Evolutionary conservation across 352 stramenopile genomes (phyloP), one percentile per base, ranked within the genome.

Genomic region (Peronosclerospora sorghi): DNA sequence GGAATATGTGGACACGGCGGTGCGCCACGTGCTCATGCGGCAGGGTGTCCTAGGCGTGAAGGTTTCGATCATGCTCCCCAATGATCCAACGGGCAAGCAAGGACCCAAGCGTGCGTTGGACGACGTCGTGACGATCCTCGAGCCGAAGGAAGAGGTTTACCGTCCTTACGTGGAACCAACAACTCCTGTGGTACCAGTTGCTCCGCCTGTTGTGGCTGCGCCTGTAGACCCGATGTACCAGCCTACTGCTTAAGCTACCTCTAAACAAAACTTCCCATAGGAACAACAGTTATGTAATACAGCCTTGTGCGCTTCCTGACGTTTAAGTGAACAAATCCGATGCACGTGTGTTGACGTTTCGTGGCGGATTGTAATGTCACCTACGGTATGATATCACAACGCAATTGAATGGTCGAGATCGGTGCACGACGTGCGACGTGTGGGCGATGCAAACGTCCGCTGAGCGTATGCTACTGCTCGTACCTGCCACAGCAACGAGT

Each of bases 11-110:
- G 95, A 98, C 80, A 87, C 77, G 54, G 96, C 96, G 41, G 94
- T 98, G 46, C 88, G 96, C 65, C 96, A 99, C 87, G 96, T 99
- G 32, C 71, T 98, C 32, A 98, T 99, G 96, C 86, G 95, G 67
- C 96, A 99, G 80, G 96, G 96, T 67, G 95, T 99, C 54, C 89
- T 99, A 58, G 96, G 96, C 68, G 96, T 99, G 59, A 98, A 97
- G 74, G 96, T 99, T 38, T 90, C 75, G 44, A 99, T 99, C 76
- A 98, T 99, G 93, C 75, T 98, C 36, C 96, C 95, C 39, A 93
- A 98, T 58, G 96, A 99, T 84, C 95, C 95, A 13, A 96, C 87
- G 46, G 96, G 92, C 60, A 95, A 97, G 64, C 70, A 95, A 56
- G 96, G 96, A 59, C 96, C 96, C 26, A 99, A 98, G 84, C 95